A percentile compares a stretch with the other conserved stretches of the same genome.
phyloP scores from a whole-genome alignment of 2,329 filamentous ascomycete genomes.

The Phialophora verrucosa region DNA sequence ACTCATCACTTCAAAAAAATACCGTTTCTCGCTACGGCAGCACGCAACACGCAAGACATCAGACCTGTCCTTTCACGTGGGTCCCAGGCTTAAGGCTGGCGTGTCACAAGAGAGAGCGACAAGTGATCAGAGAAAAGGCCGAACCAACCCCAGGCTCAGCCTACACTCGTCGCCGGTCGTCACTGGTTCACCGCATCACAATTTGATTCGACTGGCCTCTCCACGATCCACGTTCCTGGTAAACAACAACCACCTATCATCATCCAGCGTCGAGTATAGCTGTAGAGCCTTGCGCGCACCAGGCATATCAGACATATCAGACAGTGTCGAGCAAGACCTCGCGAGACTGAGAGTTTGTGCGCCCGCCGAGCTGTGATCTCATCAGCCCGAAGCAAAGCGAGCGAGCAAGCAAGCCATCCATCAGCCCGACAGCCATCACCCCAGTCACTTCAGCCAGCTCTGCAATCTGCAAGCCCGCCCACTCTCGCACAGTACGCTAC shows the following conservation, averaged over 20 bases:
- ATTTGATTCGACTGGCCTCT: slow-evolving; percentile 34
- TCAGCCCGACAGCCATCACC: slow-evolving; percentile 25
- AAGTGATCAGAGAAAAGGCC: slow-evolving; percentile 16
- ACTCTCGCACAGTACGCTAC: slow-evolving; percentile 9
- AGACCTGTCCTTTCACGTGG: slow-evolving; percentile 27
- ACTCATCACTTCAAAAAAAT: slow-evolving; percentile 23
- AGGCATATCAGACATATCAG: slow-evolving; percentile 1
- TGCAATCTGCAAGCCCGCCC: slow-evolving; percentile 24
- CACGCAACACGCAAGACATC: slow-evolving; percentile 28
- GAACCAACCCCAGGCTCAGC: slow-evolving; percentile 25
- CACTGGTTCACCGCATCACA: slow-evolving; percentile 19
- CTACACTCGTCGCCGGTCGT: slow-evolving; percentile 12
- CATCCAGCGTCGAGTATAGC: slow-evolving; percentile 20
- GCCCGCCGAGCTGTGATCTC: slow-evolving; percentile 25
- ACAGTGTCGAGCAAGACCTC: not conserved
- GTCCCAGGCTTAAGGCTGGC: slow-evolving; percentile 7
- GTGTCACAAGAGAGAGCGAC: slow-evolving; percentile 1
- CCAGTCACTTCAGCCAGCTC: slow-evolving; percentile 21
- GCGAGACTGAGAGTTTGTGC: slow-evolving; percentile 1
- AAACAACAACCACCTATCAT: slow-evolving; percentile 34
- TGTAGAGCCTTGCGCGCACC: slow-evolving; percentile 28
- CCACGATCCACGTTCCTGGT: slow-evolving; percentile 34
- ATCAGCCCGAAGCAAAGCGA: slow-evolving; percentile 25
- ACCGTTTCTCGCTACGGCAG: slow-evolving; percentile 16
- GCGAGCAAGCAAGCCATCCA: slow-evolving; percentile 24